A percentile compares a stretch with the other conserved stretches of the same genome.
These are phyloP conservation scores for Leishmania arabica DNA, from an alignment of 208 protist species.

Conservation along the genomic window DNA sequence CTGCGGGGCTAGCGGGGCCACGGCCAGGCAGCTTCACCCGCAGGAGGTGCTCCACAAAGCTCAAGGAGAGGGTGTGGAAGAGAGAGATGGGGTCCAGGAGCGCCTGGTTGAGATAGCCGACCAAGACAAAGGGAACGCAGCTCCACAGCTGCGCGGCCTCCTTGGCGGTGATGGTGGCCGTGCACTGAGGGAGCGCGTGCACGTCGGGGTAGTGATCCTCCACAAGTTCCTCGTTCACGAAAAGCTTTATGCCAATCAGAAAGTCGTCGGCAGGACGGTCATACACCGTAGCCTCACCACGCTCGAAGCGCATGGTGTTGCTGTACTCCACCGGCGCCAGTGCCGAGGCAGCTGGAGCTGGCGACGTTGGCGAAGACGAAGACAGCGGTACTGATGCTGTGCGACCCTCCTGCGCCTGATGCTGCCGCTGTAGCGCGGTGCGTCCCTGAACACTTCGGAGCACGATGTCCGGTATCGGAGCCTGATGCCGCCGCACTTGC, in stretches of 20 bases:
- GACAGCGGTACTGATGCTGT: not conserved
- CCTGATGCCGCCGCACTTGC: constrained; percentile 29
- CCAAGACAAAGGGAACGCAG: constrained; percentile 68
- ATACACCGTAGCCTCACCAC: constrained; percentile 45
- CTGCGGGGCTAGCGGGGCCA: not conserved
- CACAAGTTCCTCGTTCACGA: constrained; percentile 64
- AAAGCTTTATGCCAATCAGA: constrained; percentile 68
- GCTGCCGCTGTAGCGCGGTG: not conserved
- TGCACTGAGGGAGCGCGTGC: constrained; percentile 64
- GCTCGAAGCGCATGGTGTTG: constrained; percentile 25
- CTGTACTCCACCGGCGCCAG: constrained; percentile 2
- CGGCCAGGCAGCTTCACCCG: constrained; percentile 34
- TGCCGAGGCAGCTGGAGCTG: not conserved
- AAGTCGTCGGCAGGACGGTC: constrained; percentile 62
- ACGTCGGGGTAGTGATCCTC: constrained; percentile 59
- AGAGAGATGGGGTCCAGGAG: constrained; percentile 51
- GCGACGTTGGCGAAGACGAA: not conserved
- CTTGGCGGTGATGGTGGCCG: constrained; percentile 50
- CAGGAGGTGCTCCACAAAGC: constrained; percentile 71
- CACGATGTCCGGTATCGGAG: constrained; percentile 27
- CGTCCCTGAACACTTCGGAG: constrained; percentile 17
- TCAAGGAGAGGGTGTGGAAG: constrained; percentile 66
- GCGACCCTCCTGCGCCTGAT: not conserved
- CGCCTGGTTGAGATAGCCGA: constrained; percentile 63
- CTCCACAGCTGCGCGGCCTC: constrained; percentile 70